Evolutionary conservation across 1,139 yeast species (phyloP), one percentile per base, ranked within the genome.

Genomic region (Nakaseomyces kungkrabaensis): DNA sequence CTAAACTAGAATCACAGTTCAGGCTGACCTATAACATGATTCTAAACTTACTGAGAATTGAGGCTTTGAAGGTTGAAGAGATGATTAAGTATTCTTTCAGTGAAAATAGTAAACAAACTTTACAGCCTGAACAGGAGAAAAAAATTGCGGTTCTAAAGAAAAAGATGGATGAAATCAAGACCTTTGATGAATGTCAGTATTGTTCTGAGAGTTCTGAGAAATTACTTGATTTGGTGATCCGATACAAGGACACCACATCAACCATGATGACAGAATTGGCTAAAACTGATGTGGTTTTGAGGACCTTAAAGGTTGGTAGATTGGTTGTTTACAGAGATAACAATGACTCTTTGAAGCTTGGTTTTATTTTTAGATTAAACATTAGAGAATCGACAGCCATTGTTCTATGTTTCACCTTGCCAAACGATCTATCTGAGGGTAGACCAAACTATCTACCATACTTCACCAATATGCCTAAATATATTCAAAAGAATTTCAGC

Each of bases 21-120:
- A 77, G 98, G 64, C 73, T 92, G 63, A 92, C 98, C 0, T 92
- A 92, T 67, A 90, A 86, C 60, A 94, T 94, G 98, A 92, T 92
- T 58, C 74, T 92, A 66, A 92, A 92, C 61, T 72, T 92, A 56
- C 72, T 94, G 57, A 78, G 98, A 64, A 89, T 92, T 51, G 98
- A 92, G 64, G 97, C 98, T 0, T 72, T 92, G 53, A 78, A 85
- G 60, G 97, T 94, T 13, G 98, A 92, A 63, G 98, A 94, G 65
- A 92, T 92, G 96, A 90, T 92, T 57, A 90, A 90, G 63, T 86
- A 94, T 57, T 88, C 97, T 0, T 92, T 92, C 66, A 81, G 95
- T 69, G 99, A 92, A 65, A 90, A 92, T 62, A 77, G 90, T 0
- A 77, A 92, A 1, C 97, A 92, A 62, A 81, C 88, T 0, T 69